A percentile compares a stretch with the other conserved stretches of the same genome.
These are phyloP conservation scores for Carnegiea gigantea DNA, from an alignment of 179 eudicot species.

Conservation along the genomic window DNA sequence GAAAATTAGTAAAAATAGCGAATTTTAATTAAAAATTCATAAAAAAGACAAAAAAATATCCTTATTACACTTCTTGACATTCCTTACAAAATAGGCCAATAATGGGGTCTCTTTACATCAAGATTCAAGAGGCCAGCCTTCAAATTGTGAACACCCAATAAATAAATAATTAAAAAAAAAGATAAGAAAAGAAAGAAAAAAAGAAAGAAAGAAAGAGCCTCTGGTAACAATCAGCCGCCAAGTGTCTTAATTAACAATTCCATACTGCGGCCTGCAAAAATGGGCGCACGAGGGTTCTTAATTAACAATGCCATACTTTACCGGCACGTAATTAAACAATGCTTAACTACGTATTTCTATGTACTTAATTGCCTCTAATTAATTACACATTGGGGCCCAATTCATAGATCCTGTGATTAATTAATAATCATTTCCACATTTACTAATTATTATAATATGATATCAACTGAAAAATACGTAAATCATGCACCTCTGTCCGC, in stretches of 20 bases:
- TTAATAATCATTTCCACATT: not conserved
- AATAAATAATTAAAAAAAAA: too few relatives aligned
- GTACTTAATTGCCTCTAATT: not conserved
- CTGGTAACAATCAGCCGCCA: conserved; percentile 1
- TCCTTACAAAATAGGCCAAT: too few relatives aligned
- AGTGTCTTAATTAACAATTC: not conserved
- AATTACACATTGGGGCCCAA: not conserved
- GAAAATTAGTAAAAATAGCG: too few relatives aligned
- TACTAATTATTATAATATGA: not conserved
- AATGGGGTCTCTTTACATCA: too few relatives aligned
- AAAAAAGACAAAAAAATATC: too few relatives aligned
- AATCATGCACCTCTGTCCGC: too few relatives aligned
- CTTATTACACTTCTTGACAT: too few relatives aligned
- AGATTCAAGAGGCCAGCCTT: too few relatives aligned
- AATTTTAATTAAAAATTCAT: too few relatives aligned
- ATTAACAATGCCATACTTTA: not conserved
- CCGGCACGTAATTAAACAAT: not conserved
- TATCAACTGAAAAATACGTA: too few relatives aligned
- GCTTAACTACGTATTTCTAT: not conserved
- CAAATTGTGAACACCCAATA: too few relatives aligned
- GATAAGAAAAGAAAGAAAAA: not conserved
- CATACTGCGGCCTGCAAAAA: not conserved
- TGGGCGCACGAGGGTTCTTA: conserved; percentile 5
- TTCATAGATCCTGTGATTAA: not conserved
- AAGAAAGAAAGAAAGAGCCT: not conserved